Evolutionary conservation across 768 basidiomycete species (phyloP), one percentile per base, ranked within the genome.

Genomic region (Exsudoporus frostii): DNA sequence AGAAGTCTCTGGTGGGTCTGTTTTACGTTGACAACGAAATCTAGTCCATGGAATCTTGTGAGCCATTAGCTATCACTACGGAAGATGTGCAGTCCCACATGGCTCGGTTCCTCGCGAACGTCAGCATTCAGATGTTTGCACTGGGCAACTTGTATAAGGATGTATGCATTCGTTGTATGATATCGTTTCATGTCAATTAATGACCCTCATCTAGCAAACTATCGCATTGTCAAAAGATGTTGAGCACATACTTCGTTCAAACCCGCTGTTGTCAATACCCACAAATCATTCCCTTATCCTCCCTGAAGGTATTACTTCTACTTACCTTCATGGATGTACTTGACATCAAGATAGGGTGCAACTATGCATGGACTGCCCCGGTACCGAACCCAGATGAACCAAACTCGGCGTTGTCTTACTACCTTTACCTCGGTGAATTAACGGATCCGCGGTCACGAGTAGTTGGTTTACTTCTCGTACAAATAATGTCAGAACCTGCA

Each of bases 361-460:
- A 93, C 64, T 79, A 78, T 60, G 76, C 86, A 48, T 87, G 84
- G 77, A 75, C 82, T 7, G 63, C 79, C 3, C 76, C 77, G 2
- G 81, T 96, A 24, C 84, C 85, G 5, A 98, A 98, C 68, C 79
- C 83, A 3, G 84, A 90, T 60, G 88, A 99, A 70, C 75, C 86
- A 45, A 99, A 98, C 72, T 91, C 88, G 7, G 81, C 88, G 2
- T 65, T 98, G 48, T 85, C 88, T 4, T 98, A 97, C 73, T 93
- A 88, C 67, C 72, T 90, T 51, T 86, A 92, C 63, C 77, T 90
- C 54, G 95, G 95, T 11, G 76, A 84, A 36, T 66, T 84, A 30
- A 74, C 74, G 7, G 83, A 94, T 64, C 78, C 82, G 42, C 77
- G 69, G 19, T 72, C 82, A 11, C 85, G 94, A 4, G 85, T 90